Percentiles rank a stretch among this genome's conserved stretches.
Evolutionary conservation across 2,329 filamentous ascomycete genomes (phyloP).

Genomic region (Fusarium odoratissimum): DNA sequence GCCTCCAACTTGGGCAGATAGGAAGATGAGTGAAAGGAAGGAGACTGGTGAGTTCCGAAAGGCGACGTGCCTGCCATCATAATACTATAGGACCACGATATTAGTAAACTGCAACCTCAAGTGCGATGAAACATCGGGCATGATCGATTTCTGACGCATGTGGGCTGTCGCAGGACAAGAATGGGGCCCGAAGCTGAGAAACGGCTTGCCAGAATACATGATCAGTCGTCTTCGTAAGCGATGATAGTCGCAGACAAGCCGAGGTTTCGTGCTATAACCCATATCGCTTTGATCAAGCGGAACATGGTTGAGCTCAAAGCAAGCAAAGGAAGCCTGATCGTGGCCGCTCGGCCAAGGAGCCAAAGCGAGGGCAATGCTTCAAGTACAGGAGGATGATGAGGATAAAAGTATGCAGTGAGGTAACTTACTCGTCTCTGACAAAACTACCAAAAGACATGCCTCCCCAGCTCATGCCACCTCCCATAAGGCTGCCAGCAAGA

Average conservation of each 20-base stretch:
- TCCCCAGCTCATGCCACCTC: slow-evolving; percentile 95
- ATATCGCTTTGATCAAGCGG: background rate
- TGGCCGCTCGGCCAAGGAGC: background rate
- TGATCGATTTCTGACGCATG: slow-evolving; percentile 24
- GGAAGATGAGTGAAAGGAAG: slow-evolving; percentile 95
- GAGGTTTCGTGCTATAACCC: background rate
- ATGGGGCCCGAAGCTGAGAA: slow-evolving; percentile 38
- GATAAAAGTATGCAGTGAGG: slow-evolving; percentile 24
- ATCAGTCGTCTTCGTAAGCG: slow-evolving; percentile 11
- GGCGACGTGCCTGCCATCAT: slow-evolving; percentile 98
- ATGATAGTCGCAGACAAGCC: background rate
- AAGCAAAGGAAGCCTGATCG: background rate
- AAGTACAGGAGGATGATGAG: background rate
- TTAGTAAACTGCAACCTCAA: slow-evolving; percentile 37
- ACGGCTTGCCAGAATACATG: slow-evolving; percentile 38
- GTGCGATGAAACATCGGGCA: slow-evolving; percentile 1
- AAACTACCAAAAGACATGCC: slow-evolving; percentile 96
- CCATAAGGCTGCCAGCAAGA: slow-evolving; percentile 73
- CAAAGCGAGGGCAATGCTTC: slow-evolving; percentile 17
- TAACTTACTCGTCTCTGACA: slow-evolving; percentile 94
- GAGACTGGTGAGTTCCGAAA: slow-evolving; percentile 83
- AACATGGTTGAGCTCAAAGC: background rate
- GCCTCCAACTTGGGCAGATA: slow-evolving; percentile 97
- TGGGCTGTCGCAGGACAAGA: slow-evolving; percentile 26
- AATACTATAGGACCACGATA: slow-evolving; percentile 68